Base-by-base conservation (phyloP, 1,284 basidiomycete genomes). In the Rhizoctonia solani region DNA sequence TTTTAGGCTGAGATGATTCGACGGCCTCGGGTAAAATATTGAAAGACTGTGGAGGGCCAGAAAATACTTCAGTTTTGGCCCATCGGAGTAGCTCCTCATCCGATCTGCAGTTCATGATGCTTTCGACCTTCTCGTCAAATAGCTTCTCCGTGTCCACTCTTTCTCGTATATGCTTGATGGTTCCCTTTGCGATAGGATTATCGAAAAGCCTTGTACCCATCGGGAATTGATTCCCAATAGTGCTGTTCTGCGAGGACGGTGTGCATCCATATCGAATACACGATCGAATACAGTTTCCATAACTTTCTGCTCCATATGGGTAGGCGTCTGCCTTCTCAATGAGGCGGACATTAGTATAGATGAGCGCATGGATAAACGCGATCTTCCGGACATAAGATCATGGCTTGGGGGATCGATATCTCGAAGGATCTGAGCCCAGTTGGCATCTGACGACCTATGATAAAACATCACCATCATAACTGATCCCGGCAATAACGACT, bases 31-130 rank as follows among this genome's bases (percentile, higher is more conserved):
- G 66, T 30, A 67, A 54, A n/a, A 72, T 63, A 9, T 73, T 47
- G 13, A 66, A 19, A 65, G 32, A 44, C 42, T 32, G 25, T 72
- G 74, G 16, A 78, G 74, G 5, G 79, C 85, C 82, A 32, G 77
- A 81, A 74, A 93, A 93, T 1, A 94, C 85, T 67, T 89, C 85
- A 19, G 79, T 76, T 73, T 83, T 80, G 11, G 90, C 86, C 92
- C 92, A 95, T 46, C 86, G 81, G 39, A 95, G 79, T 29, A 95
- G 80, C 67, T 90, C 83, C 54, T 85, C 79, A 73, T 94, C 91
- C 1, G 83, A 88, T 23, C 81, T 77, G 71, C 89, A 89, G 4
- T 84, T 72, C 53, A 87, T 83, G 79, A 95, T 88, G 69, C 85
- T 84, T 74, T 93, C 91, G 74, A 85, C 87, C 73, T 90, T 86